Evolutionary conservation across 352 stramenopile species (phyloP), one percentile per base, ranked within the genome.

Genomic region (Pythium vanterpoolii): DNA sequence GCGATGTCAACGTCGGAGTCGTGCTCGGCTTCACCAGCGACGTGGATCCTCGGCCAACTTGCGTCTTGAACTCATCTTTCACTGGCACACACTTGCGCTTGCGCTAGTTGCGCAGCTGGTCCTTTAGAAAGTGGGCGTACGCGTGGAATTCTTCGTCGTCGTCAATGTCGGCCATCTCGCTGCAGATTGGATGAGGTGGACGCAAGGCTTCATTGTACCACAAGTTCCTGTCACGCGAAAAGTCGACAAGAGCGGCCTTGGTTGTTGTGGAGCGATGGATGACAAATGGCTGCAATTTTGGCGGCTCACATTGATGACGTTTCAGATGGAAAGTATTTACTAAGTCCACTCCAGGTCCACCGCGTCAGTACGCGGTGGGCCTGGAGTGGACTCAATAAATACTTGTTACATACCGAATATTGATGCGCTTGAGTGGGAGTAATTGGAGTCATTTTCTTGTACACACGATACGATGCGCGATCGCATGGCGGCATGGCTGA

Each of bases 131-230:
- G 3, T 24, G 5, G 1, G 50, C 8, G 21, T 28, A 53, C n/a
- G 24, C 42, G 16, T 19, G 1, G 21, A 60, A 60, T 19, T 60
- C 42, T 26, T n/a, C n/a, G n/a, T 4, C 19, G n/a, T 57, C 49
- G 1, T 46, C 19, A 34, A 57, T 39, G 24, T 57, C 36, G 6
- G 49, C 49, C 3, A 57, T 21, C 49, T 57, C 49, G 8, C 24
- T 47, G 14, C 34, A 57, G 14, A 47, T 57, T 4, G 34, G 49
- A 33, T 46, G n/a, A 26, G 38, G 33, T 1, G 38, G 38, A 26
- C 49, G 33, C 10, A 57, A 9, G 1, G 49, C 49, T 19, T 57
- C 49, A 47, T 47, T 57, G 34, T 47, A 57, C 7, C 49, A 23
- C 36, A n/a, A 21, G 16, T n/a, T 34, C 11, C 19, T 6, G 5